phyloP scores from a whole-genome alignment of 441 rosid genomes.

The Mallotus repandus region DNA sequence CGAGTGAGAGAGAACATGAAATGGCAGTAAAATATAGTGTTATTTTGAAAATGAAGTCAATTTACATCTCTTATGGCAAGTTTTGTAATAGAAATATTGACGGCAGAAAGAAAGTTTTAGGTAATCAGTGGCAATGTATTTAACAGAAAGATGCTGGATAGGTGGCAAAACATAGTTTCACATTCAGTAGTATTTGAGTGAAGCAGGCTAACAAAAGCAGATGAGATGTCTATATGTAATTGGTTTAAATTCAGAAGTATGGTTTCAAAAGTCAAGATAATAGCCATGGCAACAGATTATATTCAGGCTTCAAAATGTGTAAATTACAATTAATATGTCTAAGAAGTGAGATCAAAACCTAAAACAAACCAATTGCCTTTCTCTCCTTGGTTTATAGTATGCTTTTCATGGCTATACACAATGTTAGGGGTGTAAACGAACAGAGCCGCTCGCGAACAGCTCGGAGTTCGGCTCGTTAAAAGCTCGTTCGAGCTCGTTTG shows the following conservation, averaged over 20 bases:
- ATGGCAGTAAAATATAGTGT: neutral
- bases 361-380: neutral
- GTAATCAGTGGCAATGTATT: neutral
- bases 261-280: neutral
- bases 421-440: too few species aligned
- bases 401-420: neutral
- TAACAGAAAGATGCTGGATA: conserved; percentile 3
- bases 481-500: too few species aligned
- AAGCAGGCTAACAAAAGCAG: too few species aligned
- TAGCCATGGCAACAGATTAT: neutral
- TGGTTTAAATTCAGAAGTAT: neutral
- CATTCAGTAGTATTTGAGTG: too few species aligned
- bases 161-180: neutral
- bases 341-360: neutral
- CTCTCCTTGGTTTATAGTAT: neutral
- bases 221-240: neutral
- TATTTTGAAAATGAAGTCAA: neutral
- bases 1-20: neutral
- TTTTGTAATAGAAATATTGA: neutral
- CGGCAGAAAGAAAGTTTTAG: neutral
- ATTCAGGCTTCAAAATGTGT: neutral
- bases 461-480: too few species aligned
- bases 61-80: neutral
- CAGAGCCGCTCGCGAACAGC: too few species aligned
- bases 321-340: neutral